Conservation (phyloP, 495 filamentous ascomycete genomes). For the Mytilinidion resinicola region DNA sequence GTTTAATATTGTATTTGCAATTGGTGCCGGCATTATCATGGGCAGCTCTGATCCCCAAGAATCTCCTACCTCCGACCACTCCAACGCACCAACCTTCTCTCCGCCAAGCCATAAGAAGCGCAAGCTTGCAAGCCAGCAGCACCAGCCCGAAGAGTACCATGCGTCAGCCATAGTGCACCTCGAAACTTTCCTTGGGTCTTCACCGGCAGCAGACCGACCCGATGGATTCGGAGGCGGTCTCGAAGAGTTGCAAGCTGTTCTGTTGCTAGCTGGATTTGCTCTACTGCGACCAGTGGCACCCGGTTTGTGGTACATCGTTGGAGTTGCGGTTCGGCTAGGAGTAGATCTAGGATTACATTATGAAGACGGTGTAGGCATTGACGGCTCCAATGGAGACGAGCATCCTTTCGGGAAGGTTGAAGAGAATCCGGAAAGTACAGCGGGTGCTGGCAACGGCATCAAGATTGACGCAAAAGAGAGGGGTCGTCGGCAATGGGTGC, state of each 20-base stretch:
- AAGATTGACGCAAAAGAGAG: slow-evolving; percentile 51
- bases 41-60: slow-evolving; percentile 47
- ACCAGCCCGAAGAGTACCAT: slow-evolving; percentile 92
- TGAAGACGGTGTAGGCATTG: slow-evolving; percentile 75
- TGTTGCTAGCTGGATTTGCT: slow-evolving; percentile 86
- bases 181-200: slow-evolving; percentile 74
- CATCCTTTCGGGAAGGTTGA: slow-evolving; percentile 12
- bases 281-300: slow-evolving; percentile 85
- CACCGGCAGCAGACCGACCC: slow-evolving; percentile 46
- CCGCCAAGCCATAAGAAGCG: slow-evolving; percentile 46
- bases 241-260: slow-evolving; percentile 86
- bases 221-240: slow-evolving; percentile 68
- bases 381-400: slow-evolving; percentile 34
- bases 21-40: slow-evolving; percentile 88
- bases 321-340: slow-evolving; percentile 81
- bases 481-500: slow-evolving; percentile 76
- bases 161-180: slow-evolving; percentile 87
- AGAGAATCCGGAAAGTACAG: slow-evolving; percentile 1
- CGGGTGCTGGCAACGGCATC: not conserved
- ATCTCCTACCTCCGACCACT: slow-evolving; percentile 28
- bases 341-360: slow-evolving; percentile 91
- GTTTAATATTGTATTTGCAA: slow-evolving; percentile 96
- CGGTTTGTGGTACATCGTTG: slow-evolving; percentile 94
- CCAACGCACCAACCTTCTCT: slow-evolving; percentile 26
- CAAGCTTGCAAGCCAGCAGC: slow-evolving; percentile 55